Evolutionary conservation across 1,139 yeast species (phyloP).

Genomic region (Nakaseomyces glabratus): DNA sequence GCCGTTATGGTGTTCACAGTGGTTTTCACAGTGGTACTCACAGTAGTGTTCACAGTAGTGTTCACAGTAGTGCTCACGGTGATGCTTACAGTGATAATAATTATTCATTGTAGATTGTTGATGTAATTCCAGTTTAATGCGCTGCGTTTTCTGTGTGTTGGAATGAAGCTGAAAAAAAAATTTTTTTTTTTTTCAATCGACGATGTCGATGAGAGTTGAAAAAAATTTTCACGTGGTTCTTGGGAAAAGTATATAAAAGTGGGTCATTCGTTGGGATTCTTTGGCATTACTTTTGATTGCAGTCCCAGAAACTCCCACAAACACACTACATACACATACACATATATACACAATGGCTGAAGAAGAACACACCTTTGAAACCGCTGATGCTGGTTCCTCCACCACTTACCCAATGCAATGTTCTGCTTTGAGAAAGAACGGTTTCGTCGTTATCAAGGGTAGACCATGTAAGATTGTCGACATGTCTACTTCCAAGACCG

Average conservation of each 20-base stretch:
- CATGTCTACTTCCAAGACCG: slow-evolving; percentile 99
- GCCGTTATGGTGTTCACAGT: too few relatives aligned
- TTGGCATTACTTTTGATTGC: neutral
- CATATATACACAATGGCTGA: slow-evolving; percentile 49
- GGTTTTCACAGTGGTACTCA: too few relatives aligned
- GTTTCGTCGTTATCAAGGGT: slow-evolving; percentile 96
- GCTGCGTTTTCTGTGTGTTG: neutral
- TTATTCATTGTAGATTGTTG: too few relatives aligned
- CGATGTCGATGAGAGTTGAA: neutral
- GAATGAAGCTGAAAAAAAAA: neutral
- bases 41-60: too few relatives aligned
- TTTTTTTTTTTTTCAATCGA: slow-evolving; percentile 4
- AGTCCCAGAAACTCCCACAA: neutral
- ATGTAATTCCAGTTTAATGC: neutral
- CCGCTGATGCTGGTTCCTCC: slow-evolving; percentile 99
- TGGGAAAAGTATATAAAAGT: neutral
- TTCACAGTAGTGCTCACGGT: too few relatives aligned
- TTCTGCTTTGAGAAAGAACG: slow-evolving; percentile 99
- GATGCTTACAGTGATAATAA: too few relatives aligned
- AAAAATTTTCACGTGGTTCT: slow-evolving; percentile 2
- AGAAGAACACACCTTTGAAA: slow-evolving; percentile 88
- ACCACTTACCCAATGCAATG: slow-evolving; percentile 98
- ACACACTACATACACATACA: neutral
- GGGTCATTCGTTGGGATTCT: neutral
- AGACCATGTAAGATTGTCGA: slow-evolving; percentile 99